Conservation (phyloP, 164 flowering plant genomes). For the Paratinospora sagittata region DNA sequence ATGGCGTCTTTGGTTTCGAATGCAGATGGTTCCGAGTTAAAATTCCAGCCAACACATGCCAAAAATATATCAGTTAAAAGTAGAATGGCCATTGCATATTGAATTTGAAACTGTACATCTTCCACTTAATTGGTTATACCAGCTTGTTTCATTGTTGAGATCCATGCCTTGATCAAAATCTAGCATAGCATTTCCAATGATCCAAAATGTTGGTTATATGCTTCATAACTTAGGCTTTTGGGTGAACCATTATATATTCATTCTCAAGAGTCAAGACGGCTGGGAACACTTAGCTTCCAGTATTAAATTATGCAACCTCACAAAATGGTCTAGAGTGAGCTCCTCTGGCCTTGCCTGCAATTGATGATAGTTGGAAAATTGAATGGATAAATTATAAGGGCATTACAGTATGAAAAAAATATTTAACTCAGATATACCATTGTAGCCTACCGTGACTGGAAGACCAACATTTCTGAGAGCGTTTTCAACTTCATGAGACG, state of each 20-base stretch:
- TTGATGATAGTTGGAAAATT: background rate
- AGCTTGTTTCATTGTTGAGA: background rate
- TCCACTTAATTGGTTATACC: background rate
- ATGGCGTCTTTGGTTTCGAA: no score
- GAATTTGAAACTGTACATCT: no score
- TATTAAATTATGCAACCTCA: slow-evolving; percentile 67
- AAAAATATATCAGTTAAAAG: no score
- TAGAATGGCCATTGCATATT: no score
- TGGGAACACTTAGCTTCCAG: slow-evolving; percentile 20
- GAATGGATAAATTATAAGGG: background rate
- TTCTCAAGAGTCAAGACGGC: background rate
- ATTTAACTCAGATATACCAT: background rate
- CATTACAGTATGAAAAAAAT: background rate
- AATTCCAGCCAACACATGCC: no score
- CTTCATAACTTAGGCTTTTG: background rate
- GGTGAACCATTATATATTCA: background rate
- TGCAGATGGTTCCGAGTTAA: no score
- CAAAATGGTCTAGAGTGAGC: slow-evolving; percentile 81
- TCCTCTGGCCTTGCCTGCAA: slow-evolving; percentile 88
- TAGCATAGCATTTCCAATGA: background rate
- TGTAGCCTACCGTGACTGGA: slow-evolving; percentile 50
- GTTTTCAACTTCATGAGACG: slow-evolving; percentile 58
- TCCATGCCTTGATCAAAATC: background rate
- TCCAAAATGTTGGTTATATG: background rate
- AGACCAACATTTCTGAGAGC: slow-evolving; percentile 58